phyloP scores from a whole-genome alignment of 2,329 filamentous ascomycete species.

The Fusarium cyanostomum region DNA sequence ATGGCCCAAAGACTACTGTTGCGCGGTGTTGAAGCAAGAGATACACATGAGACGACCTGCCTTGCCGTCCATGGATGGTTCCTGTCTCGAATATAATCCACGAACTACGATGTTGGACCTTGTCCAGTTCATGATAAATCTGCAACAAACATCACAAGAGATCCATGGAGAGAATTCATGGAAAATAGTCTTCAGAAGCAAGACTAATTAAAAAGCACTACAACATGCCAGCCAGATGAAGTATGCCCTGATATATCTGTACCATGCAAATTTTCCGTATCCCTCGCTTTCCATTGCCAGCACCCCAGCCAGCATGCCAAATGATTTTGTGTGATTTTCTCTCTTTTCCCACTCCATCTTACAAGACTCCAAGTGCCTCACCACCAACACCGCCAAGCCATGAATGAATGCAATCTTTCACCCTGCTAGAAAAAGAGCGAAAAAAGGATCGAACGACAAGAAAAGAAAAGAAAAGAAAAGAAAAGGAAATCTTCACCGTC shows the following conservation, averaged over 20 bases:
- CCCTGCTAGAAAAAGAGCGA: neutral
- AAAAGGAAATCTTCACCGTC: conserved; percentile 5
- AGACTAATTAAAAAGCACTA: conserved; percentile 22
- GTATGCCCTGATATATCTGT: conserved; percentile 1
- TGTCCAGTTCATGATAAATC: neutral
- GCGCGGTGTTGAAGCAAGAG: neutral
- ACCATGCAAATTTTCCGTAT: conserved; percentile 4
- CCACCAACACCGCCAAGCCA: conserved; percentile 22
- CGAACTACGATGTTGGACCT: no score
- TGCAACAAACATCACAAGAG: neutral
- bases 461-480: neutral
- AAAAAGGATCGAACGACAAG: neutral
- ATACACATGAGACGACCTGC: no score
- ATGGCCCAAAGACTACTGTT: neutral
- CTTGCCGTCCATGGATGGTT: no score
- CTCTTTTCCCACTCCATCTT: conserved; percentile 22
- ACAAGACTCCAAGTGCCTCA: conserved; percentile 12
- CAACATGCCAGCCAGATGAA: conserved; percentile 7
- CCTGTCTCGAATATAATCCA: no score
- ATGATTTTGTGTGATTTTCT: conserved; percentile 3
- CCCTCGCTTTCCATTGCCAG: neutral
- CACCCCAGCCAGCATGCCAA: conserved; percentile 4
- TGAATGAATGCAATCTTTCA: conserved; percentile 4
- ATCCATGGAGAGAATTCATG: neutral
- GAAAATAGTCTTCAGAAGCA: conserved; percentile 2